Base-by-base conservation (phyloP, 768 basidiomycete genomes). In the Piloderma croceum region DNA sequence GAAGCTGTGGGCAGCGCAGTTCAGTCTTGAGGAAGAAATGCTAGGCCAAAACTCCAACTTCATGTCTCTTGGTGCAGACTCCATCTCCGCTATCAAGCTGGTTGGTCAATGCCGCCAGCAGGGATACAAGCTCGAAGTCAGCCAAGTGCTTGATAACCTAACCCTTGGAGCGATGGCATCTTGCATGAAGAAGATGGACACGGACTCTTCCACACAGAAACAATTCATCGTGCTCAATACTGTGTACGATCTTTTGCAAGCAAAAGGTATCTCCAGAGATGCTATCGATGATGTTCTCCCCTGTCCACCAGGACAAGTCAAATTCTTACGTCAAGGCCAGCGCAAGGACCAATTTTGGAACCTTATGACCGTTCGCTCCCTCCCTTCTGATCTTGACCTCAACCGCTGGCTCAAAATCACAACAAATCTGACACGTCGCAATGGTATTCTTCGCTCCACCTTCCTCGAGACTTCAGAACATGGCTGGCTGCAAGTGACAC, bases 401-500 rank as follows among this genome's bases (percentile, higher is more conserved):
- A 15, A 24, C 15, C 42, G 36, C 13, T 43, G 38, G 42, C 24
- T 43, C 37, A 36, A 38, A 21, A 22, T 39, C 4, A 43, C 42
- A 13, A n/a, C 36, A 15, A 24, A 43, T 31, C 38, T 43, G 25
- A 43, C 42, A 11, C 15, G 37, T 13, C 19, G 36, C 5, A 43
- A 43, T 15, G 24, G 27, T n/a, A 43, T 43, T 17, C 36, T 43
- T 10, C 42, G 42, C 18, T 36, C 42, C 18, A 43, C 36, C 6
- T 43, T 29, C 36, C 15, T 43, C 7, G 23, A 43, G 27, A 31
- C 34, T 18, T 25, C n/a, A n/a, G 36, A 36, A 36, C 20, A n/a
- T n/a, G n/a, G n/a, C n/a, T n/a, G n/a, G n/a, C n/a, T n/a, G n/a
- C n/a, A n/a, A n/a, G n/a, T n/a, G n/a, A n/a, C n/a, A n/a, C n/a